Conservation (phyloP, 108 stramenopile species). For the Nannochloropsis salina region DNA sequence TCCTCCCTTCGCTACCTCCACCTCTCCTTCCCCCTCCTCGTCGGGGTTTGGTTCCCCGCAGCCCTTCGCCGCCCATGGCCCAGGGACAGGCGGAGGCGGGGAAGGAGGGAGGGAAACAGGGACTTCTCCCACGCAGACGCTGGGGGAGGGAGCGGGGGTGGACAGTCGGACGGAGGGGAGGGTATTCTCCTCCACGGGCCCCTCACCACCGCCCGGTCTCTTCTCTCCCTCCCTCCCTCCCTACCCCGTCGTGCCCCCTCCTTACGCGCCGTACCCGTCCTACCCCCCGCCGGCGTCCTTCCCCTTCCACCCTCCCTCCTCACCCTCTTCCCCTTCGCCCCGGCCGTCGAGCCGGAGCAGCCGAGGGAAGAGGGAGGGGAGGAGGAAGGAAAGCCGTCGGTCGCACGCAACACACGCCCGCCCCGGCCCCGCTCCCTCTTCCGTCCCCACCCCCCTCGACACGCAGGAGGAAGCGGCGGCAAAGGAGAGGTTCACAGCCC, state of each 20-base stretch:
- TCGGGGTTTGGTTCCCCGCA: too few species aligned
- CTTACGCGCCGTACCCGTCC: not conserved
- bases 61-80: too few species aligned
- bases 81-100: too few species aligned
- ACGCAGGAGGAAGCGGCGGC: not conserved
- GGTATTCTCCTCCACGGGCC: too few species aligned
- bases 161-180: too few species aligned
- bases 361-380: not conserved
- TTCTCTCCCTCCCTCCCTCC: not conserved
- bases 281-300: not conserved
- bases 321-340: not conserved
- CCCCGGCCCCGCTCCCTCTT: not conserved
- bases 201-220: too few species aligned
- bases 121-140: too few species aligned
- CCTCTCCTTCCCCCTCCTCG: not conserved
- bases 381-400: not conserved
- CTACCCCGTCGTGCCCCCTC: not conserved
- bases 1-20: conserved; percentile 10
- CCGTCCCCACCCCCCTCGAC: not conserved
- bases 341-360: not conserved
- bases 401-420: not conserved
- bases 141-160: too few species aligned
- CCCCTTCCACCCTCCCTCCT: conserved; percentile 7
- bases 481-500: not conserved
- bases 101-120: too few species aligned